Conservation (phyloP, 352 stramenopile genomes). For the Phytopythium sindhum region DNA sequence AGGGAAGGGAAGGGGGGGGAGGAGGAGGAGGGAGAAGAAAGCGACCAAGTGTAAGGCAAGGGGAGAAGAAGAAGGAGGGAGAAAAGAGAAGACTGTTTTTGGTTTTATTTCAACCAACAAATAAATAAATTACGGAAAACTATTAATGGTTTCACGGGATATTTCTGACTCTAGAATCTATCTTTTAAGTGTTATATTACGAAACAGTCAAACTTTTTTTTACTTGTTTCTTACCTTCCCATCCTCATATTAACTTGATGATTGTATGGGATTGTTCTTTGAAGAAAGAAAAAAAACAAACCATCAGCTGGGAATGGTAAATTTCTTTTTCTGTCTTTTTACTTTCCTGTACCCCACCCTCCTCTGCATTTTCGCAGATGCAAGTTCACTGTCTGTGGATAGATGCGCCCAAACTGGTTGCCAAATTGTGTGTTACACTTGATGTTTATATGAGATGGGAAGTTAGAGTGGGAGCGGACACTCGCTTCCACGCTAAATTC, state of each 20-base stretch:
- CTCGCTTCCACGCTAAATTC: not conserved
- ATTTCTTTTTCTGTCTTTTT: not conserved
- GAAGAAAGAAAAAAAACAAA: not conserved
- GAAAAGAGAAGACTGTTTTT: not conserved
- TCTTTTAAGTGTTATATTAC: not conserved
- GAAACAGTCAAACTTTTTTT: not conserved
- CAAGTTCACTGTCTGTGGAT: not conserved
- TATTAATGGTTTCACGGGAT: constrained; percentile 4
- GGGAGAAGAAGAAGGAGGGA: not conserved
- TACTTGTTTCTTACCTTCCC: not conserved
- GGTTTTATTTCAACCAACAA: not conserved
- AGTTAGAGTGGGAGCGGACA: not conserved
- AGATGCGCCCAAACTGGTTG: constrained; percentile 1
- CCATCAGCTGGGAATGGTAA: not conserved
- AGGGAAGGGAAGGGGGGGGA: not conserved
- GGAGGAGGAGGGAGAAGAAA: not conserved
- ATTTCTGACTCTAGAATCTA: not conserved
- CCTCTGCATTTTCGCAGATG: constrained; percentile 3
- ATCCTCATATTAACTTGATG: not conserved
- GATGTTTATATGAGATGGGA: not conserved
- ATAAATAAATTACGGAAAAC: not conserved
- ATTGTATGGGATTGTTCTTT: constrained; percentile 1
- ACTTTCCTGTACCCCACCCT: not conserved
- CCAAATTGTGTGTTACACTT: constrained; percentile 3
- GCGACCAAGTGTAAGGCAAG: not conserved